phyloP scores from a whole-genome alignment of 1,139 yeast species.

The Geotrichum europaeum region DNA sequence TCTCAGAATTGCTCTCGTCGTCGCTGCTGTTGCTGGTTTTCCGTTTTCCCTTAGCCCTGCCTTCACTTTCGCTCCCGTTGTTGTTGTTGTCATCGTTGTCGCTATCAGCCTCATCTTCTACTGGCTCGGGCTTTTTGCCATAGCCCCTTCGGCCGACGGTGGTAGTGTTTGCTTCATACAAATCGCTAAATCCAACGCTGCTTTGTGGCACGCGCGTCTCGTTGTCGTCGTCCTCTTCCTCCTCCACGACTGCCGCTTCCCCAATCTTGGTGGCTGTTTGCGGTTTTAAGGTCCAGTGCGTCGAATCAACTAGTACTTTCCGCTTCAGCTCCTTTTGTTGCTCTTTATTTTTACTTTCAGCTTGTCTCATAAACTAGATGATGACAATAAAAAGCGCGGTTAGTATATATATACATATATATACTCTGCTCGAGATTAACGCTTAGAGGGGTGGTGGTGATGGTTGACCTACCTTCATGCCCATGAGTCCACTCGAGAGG shows the following conservation, averaged over 20 bases:
- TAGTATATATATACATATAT: too few relatives aligned
- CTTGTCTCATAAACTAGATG: conserved; percentile 42
- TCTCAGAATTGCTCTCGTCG: background rate
- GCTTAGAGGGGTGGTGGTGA: background rate
- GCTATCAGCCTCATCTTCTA: background rate
- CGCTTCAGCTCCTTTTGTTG: conserved; percentile 35
- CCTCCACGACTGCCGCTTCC: background rate
- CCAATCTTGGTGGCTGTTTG: background rate
- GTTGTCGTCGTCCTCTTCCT: conserved; percentile 7
- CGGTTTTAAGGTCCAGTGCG: conserved; percentile 49
- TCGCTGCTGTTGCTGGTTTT: background rate
- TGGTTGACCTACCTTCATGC: conserved; percentile 9
- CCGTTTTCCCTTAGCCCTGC: background rate
- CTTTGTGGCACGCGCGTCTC: conserved; percentile 3
- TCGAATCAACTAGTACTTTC: conserved; percentile 44
- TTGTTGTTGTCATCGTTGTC: background rate
- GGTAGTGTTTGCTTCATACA: conserved; percentile 20
- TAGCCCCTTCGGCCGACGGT: conserved; percentile 10
- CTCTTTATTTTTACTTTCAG: conserved; percentile 34
- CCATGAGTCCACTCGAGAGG: conserved; percentile 15
- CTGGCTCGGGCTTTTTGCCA: conserved; percentile 10
- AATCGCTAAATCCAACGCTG: conserved; percentile 25
- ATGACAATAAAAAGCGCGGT: background rate
- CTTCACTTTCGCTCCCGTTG: background rate
- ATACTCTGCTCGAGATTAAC: background rate